phyloP scores from a whole-genome alignment of 257 asterid genomes.

The Nicotiana attenuata region DNA sequence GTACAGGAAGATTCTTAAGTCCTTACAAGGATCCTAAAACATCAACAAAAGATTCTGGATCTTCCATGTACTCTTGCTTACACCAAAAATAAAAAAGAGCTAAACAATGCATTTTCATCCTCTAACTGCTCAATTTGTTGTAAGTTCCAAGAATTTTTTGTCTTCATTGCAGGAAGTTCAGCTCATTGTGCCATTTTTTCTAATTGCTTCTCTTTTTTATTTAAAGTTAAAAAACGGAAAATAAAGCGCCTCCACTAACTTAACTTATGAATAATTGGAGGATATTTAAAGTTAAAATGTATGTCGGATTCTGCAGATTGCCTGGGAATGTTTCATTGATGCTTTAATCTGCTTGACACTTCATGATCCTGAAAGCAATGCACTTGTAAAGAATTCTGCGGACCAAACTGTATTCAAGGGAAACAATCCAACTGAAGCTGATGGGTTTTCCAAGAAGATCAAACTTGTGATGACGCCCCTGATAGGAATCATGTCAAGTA shows the following conservation, averaged over 20 bases:
- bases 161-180: background rate
- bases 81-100: too few species aligned
- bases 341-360: slow-evolving; percentile 43
- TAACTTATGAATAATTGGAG: background rate
- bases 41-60: too few species aligned
- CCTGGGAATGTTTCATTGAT: slow-evolving; percentile 82
- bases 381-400: slow-evolving; percentile 14
- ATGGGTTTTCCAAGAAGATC: slow-evolving; percentile 36
- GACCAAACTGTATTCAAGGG: slow-evolving; percentile 22
- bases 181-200: background rate
- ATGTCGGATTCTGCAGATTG: slow-evolving; percentile 43
- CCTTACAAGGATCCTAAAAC: too few species aligned
- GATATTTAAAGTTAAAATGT: background rate
- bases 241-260: background rate
- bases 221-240: too few species aligned
- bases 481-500: slow-evolving; percentile 56
- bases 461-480: slow-evolving; percentile 78
- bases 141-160: background rate
- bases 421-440: slow-evolving; percentile 23
- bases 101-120: too few species aligned
- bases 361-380: slow-evolving; percentile 28
- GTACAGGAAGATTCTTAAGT: too few species aligned
- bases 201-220: background rate
- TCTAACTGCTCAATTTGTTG: background rate
- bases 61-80: too few species aligned